Conservation (phyloP, 2,329 filamentous ascomycete species). For the Colletotrichum sp. region DNA sequence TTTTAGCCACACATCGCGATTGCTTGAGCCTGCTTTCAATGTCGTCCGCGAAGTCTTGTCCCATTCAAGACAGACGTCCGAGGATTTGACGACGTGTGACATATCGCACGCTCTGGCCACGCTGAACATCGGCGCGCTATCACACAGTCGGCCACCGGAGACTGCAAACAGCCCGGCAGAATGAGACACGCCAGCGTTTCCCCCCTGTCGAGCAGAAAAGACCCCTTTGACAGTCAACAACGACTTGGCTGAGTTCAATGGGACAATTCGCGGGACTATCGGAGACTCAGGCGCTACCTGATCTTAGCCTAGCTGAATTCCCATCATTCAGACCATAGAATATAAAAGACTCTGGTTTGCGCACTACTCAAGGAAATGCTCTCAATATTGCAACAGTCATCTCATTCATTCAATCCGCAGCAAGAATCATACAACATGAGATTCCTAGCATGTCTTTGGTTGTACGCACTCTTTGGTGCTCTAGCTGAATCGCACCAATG, state of each 20-base stretch:
- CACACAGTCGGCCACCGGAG: background rate
- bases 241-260: background rate
- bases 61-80: background rate
- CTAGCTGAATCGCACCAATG: background rate
- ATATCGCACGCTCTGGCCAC: background rate
- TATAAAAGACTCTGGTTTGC: background rate
- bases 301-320: fast-evolving
- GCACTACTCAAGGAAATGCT: background rate
- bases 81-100: background rate
- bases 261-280: background rate
- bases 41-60: background rate
- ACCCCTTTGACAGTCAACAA: background rate
- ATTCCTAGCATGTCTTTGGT: background rate
- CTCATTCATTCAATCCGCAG: background rate
- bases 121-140: fast-evolving
- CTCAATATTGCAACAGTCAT: background rate
- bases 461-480: background rate
- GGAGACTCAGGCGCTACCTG: background rate
- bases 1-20: background rate
- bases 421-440: background rate
- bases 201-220: background rate
- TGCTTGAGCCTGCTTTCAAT: background rate
- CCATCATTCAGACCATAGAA: fast-evolving
- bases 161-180: background rate
- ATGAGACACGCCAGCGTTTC: background rate